Evolutionary conservation across 805 yeast genomes (phyloP).

Genomic region (Monosporozyma aquatica): DNA sequence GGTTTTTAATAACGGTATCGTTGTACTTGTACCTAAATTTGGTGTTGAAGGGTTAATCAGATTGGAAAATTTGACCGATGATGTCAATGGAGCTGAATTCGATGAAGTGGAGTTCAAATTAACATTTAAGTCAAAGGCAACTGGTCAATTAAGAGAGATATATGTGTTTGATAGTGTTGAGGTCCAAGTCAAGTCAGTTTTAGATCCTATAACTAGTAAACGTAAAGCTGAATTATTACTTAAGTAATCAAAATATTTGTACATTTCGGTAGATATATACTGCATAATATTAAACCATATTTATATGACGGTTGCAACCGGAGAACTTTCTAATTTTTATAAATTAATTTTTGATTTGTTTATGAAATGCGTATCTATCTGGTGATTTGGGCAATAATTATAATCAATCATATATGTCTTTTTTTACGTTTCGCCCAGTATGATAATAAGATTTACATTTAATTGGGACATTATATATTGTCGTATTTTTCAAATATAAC

Average conservation of each 20-base stretch:
- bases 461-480: too few relatives aligned
- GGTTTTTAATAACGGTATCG: conserved; percentile 90
- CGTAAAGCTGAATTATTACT: conserved; percentile 75
- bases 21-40: conserved; percentile 87
- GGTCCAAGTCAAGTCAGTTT: conserved; percentile 71
- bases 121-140: conserved; percentile 40
- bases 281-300: too few relatives aligned
- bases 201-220: conserved; percentile 85
- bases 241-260: conserved; percentile 26
- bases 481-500: too few relatives aligned
- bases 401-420: too few relatives aligned
- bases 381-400: too few relatives aligned
- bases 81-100: conserved; percentile 51
- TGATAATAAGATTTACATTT: too few relatives aligned
- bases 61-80: conserved; percentile 61
- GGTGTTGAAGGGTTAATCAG: conserved; percentile 93
- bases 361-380: too few relatives aligned
- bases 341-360: too few relatives aligned
- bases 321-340: too few relatives aligned
- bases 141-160: conserved; percentile 40
- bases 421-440: too few relatives aligned
- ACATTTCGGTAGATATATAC: too few relatives aligned
- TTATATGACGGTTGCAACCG: too few relatives aligned
- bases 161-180: conserved; percentile 77
- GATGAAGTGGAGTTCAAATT: conserved; percentile 74